These are phyloP conservation scores for Ophiostoma himal-ulmi DNA, from an alignment of 2,329 filamentous ascomycete genomes.

Conservation along the genomic window DNA sequence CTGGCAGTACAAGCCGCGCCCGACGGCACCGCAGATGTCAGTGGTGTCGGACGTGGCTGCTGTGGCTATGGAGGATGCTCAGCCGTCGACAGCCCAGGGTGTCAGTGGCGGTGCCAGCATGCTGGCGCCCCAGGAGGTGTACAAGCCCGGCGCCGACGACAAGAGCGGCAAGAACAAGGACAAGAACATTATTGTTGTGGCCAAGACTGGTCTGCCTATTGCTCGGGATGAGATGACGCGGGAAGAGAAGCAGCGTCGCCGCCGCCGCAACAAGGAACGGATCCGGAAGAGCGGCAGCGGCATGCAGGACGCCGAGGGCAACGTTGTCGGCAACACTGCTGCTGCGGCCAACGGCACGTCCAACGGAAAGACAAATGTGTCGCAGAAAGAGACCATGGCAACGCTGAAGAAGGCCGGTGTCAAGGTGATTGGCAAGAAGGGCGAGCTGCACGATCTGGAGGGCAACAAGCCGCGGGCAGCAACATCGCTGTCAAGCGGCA, in stretches of 20 bases:
- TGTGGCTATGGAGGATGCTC: slow-evolving; percentile 89
- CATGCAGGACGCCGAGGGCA: slow-evolving; percentile 19
- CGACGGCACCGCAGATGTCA: slow-evolving; percentile 71
- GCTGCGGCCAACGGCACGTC: slow-evolving; percentile 47
- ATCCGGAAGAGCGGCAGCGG: slow-evolving; percentile 60
- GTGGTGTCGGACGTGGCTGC: slow-evolving; percentile 88
- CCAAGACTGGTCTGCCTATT: slow-evolving; percentile 70
- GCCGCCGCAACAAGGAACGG: slow-evolving; percentile 80
- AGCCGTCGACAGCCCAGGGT: slow-evolving; percentile 74
- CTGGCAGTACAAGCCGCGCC: slow-evolving; percentile 93
- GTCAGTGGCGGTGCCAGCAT: slow-evolving; percentile 63
- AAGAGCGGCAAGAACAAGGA: slow-evolving; percentile 40
- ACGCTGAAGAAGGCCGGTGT: slow-evolving; percentile 65
- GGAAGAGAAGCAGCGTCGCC: slow-evolving; percentile 72
- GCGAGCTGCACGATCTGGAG: slow-evolving; percentile 75
- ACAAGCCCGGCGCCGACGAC: slow-evolving; percentile 68
- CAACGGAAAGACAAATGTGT: slow-evolving; percentile 34
- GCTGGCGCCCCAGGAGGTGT: slow-evolving; percentile 91
- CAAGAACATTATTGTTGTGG: slow-evolving; percentile 52
- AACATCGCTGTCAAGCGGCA: slow-evolving; percentile 48
- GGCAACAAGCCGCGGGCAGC: slow-evolving; percentile 63
- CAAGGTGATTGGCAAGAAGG: slow-evolving; percentile 86
- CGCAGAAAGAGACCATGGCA: slow-evolving; percentile 40
- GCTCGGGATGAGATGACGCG: slow-evolving; percentile 80
- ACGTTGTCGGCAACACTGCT: slow-evolving; percentile 40